phyloP scores from a whole-genome alignment of 2,329 filamentous ascomycete species.

The Aspergillus sergii region DNA sequence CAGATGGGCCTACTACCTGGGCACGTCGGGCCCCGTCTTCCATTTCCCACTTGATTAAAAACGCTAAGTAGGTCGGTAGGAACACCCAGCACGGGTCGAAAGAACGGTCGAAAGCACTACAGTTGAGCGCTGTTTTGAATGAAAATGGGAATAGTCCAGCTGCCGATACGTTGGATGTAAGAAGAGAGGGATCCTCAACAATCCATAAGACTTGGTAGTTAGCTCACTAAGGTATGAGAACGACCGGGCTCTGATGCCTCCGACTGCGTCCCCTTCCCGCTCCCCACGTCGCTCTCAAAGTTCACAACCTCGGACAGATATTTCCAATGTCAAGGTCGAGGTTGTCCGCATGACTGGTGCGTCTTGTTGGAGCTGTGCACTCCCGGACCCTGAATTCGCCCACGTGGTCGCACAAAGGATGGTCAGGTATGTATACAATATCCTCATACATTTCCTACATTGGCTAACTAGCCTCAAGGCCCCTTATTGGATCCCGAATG shows the following conservation, averaged over 20 bases:
- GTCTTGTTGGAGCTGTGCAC: neutral
- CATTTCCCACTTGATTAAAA: neutral
- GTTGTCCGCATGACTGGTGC: neutral
- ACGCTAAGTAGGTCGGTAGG: neutral
- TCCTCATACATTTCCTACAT: neutral
- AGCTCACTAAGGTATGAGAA: too few relatives aligned
- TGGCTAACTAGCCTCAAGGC: neutral
- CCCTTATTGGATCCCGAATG: neutral
- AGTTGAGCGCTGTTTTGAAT: neutral
- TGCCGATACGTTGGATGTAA: too few relatives aligned
- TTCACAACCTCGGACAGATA: too few relatives aligned
- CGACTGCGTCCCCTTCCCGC: too few relatives aligned
- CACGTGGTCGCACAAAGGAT: neutral
- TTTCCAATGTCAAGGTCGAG: neutral
- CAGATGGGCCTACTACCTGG: rapidly evolving
- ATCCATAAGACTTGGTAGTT: too few relatives aligned
- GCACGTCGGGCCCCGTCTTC: neutral
- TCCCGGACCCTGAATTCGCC: neutral
- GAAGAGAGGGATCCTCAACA: too few relatives aligned
- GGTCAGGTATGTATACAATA: neutral
- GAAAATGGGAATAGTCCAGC: neutral
- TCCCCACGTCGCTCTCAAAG: too few relatives aligned
- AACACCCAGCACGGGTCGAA: neutral
- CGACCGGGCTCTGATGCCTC: too few relatives aligned
- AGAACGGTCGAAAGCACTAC: neutral